These are phyloP conservation scores for Malus fusca DNA, from an alignment of 306 rosid genomes.

Conservation along the genomic window DNA sequence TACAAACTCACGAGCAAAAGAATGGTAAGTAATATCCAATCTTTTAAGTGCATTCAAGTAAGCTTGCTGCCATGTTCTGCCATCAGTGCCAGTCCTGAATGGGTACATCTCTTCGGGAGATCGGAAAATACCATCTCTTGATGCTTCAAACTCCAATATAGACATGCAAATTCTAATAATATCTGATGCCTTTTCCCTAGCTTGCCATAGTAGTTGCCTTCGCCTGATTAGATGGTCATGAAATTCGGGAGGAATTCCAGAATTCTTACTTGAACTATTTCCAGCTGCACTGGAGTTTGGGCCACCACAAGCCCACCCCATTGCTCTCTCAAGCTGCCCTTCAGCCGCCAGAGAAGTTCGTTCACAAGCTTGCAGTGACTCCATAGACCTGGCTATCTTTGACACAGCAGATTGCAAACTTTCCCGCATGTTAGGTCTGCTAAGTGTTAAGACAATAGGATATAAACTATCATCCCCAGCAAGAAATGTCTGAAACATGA, in stretches of 20 bases:
- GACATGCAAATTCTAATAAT: slow-evolving; percentile 66
- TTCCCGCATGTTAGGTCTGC: slow-evolving; percentile 71
- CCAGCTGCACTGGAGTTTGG: slow-evolving; percentile 58
- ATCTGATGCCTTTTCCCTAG: slow-evolving; percentile 78
- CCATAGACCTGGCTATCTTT: slow-evolving; percentile 64
- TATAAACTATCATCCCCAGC: slow-evolving; percentile 56
- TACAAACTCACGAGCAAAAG: slow-evolving; percentile 63
- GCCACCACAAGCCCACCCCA: slow-evolving; percentile 95
- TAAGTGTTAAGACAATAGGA: slow-evolving; percentile 50
- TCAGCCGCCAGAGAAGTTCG: slow-evolving; percentile 68
- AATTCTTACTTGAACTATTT: slow-evolving; percentile 48
- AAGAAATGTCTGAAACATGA: slow-evolving; percentile 53
- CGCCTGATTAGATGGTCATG: slow-evolving; percentile 77
- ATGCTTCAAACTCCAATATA: slow-evolving; percentile 81
- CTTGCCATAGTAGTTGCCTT: slow-evolving; percentile 62
- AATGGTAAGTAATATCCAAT: slow-evolving; percentile 71
- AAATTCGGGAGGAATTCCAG: slow-evolving; percentile 90
- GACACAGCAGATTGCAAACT: slow-evolving; percentile 66
- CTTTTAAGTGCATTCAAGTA: slow-evolving; percentile 67
- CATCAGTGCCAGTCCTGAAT: slow-evolving; percentile 47
- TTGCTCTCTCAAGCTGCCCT: slow-evolving; percentile 96
- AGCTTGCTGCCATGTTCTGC: slow-evolving; percentile 80
- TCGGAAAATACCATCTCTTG: slow-evolving; percentile 70
- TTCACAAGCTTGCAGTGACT: slow-evolving; percentile 77
- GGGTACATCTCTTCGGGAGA: slow-evolving; percentile 58